Evolutionary conservation across 2,329 filamentous ascomycete genomes (phyloP).

Genomic region (Chaetothyriales sp.): DNA sequence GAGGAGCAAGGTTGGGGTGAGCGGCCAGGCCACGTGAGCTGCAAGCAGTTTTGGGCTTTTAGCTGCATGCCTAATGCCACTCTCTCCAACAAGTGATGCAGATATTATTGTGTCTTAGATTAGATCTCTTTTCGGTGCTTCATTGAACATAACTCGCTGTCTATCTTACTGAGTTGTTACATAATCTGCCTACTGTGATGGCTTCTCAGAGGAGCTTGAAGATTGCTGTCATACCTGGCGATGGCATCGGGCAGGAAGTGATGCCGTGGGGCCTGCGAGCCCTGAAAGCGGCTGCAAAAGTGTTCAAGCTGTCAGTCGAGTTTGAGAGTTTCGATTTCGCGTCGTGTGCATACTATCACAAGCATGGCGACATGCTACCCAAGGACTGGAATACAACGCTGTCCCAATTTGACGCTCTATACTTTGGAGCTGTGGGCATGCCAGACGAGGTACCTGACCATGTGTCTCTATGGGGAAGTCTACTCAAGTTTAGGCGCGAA

Average conservation of each 20-base stretch:
- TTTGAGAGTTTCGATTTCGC: constrained; percentile 40
- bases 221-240: constrained; percentile 48
- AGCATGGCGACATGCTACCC: constrained; percentile 41
- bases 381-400: constrained; percentile 38
- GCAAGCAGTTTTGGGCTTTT: not conserved
- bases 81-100: not conserved
- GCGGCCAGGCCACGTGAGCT: not conserved
- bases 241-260: constrained; percentile 53
- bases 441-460: constrained; percentile 40
- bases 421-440: constrained; percentile 46
- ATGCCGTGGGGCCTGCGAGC: constrained; percentile 34
- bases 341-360: constrained; percentile 33
- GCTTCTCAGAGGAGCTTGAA: not conserved
- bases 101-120: too few species aligned
- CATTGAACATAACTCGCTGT: not conserved
- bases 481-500: constrained; percentile 42
- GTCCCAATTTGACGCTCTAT: constrained; percentile 40
- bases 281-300: constrained; percentile 12
- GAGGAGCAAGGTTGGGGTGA: too few species aligned
- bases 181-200: not conserved
- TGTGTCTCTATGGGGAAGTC: constrained; percentile 42
- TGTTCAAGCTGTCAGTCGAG: constrained; percentile 25
- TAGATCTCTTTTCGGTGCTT: too few species aligned
- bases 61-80: not conserved
- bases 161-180: not conserved